Conservation (phyloP, 352 stramenopile genomes). For the Albugo candida region DNA sequence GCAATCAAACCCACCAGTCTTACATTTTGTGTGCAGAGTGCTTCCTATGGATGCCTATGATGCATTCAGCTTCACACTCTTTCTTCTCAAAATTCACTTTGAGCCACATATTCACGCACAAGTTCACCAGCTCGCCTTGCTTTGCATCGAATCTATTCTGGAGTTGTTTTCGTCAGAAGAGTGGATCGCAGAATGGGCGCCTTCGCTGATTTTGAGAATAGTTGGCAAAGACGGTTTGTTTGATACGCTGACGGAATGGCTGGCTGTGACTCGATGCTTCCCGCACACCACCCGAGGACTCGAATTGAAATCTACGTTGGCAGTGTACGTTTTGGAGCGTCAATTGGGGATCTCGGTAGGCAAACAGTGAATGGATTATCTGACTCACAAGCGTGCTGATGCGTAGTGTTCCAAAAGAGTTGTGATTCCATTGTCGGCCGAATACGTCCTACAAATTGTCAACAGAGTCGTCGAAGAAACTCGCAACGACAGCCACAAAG, state of each 20-base stretch:
- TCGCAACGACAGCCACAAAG: slow-evolving; percentile 11
- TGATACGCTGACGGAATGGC: slow-evolving; percentile 47
- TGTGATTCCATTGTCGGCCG: slow-evolving; percentile 47
- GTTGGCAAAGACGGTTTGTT: slow-evolving; percentile 65
- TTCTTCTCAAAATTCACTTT: slow-evolving; percentile 76
- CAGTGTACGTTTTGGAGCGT: slow-evolving; percentile 66
- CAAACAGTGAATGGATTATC: slow-evolving; percentile 28
- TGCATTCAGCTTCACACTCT: slow-evolving; percentile 70
- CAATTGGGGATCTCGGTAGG: slow-evolving; percentile 16
- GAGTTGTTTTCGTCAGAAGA: slow-evolving; percentile 43
- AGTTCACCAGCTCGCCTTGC: slow-evolving; percentile 54
- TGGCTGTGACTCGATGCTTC: slow-evolving; percentile 46
- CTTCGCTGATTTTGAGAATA: slow-evolving; percentile 58
- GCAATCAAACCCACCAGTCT: slow-evolving; percentile 2
- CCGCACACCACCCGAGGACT: slow-evolving; percentile 50
- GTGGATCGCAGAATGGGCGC: slow-evolving; percentile 58
- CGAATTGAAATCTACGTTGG: slow-evolving; percentile 49
- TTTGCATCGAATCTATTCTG: slow-evolving; percentile 62
- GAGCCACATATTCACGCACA: slow-evolving; percentile 47
- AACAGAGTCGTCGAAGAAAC: slow-evolving; percentile 58
- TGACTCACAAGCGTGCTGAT: not conserved
- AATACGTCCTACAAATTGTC: slow-evolving; percentile 60
- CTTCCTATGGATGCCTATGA: slow-evolving; percentile 52
- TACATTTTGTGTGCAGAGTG: slow-evolving; percentile 6
- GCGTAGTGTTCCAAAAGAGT: not conserved